Base-by-base conservation (phyloP, 768 basidiomycete species). In the Exidia glandulosa region DNA sequence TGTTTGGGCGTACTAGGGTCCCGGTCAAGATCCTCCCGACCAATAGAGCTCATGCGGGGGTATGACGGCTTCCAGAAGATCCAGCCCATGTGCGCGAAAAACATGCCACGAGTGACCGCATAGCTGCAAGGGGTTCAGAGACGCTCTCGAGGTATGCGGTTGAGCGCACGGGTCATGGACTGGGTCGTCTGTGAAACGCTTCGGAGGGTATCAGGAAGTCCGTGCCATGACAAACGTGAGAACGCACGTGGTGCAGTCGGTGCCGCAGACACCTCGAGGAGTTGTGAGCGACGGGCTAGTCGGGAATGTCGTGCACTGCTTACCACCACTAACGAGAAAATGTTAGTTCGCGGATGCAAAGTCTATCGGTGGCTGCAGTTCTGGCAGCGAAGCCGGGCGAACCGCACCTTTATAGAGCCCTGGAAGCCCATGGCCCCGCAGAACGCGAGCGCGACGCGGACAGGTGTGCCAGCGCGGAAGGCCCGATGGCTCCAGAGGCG, bases 41-140 rank as follows among this genome's bases (percentile, higher is more conserved):
- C 87, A 32, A 91, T 80, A 9, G 82, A 68, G 41, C 77, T 74
- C 74, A 90, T 73, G 25, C 81, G 75, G 31, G 78, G 74, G 66
- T 90, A 90, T 1, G 66, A 78, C 1, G 87, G 82, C 69, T 88
- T 88, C 74, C 76, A 83, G 69, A 91, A 90, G 65, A 90, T 90
- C 89, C 90, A 92, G 1, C 89, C 90, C 76, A 90, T 81, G 64
- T 90, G 89, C 5, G 87, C 86, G 67, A 81, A 89, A 57, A 86
- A 77, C 2, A 92, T 70, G 0, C 90, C 89, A 30, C 78, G 76
- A 0, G 86, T 86, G 0, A 88, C 90, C 19, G 85, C 77, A 67
- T 92, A 92, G 3, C 85, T 86, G 58, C 1, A 23, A 9, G 9
- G 29, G 29, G 29, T 59, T 13, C 56, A 14, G 61, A 47, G 16